Evolutionary conservation across 768 basidiomycete genomes (phyloP), one percentile per base, ranked within the genome.

Genomic region (Suillus lakei): DNA sequence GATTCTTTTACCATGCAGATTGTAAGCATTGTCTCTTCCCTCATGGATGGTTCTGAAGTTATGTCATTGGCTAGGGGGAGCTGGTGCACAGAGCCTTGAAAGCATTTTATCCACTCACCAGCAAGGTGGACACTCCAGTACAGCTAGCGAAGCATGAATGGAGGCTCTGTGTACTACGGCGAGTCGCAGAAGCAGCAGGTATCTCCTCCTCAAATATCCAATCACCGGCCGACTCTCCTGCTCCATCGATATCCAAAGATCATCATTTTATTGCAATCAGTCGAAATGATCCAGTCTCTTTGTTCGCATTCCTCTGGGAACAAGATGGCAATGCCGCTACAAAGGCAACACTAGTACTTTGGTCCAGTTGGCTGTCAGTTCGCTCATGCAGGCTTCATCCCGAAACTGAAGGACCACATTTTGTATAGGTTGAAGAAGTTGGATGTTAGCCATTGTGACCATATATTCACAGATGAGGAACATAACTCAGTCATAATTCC

Each of bases 41-140:
- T n/a, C 9, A n/a, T 16, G 6, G 18, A 6, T 2, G n/a, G 5
- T n/a, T n/a, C 43, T 44, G 5, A 44, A 1, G 8, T n/a, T n/a
- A 9, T 10, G 0, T 4, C 21, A 16, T n/a, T n/a, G n/a, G n/a
- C n/a, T 5, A 39, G 39, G 39, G 39, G 6, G 39, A 39, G 15
- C 39, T 39, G 15, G 39, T 15, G 16, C 81, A 84, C 60, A 63
- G 71, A 1, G 64, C 50, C 0, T 66, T 78, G 23, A 84, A 85
- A 66, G 69, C 66, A 0, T 64, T 77, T 16, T 85, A 82, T 62
- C 63, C 63, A 1, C 53, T n/a, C 4, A 46, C 44, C 10, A 46
- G 12, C 44, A 46, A 46, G 44, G 2, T 9, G 5, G 44, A 46
- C 9, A 46, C n/a, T 3, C 44, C n/a, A 1, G 4, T 4, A 0